Evolutionary conservation across 768 basidiomycete species (phyloP), one percentile per base, ranked within the genome.

Genomic region (Pisolithus orientalis): DNA sequence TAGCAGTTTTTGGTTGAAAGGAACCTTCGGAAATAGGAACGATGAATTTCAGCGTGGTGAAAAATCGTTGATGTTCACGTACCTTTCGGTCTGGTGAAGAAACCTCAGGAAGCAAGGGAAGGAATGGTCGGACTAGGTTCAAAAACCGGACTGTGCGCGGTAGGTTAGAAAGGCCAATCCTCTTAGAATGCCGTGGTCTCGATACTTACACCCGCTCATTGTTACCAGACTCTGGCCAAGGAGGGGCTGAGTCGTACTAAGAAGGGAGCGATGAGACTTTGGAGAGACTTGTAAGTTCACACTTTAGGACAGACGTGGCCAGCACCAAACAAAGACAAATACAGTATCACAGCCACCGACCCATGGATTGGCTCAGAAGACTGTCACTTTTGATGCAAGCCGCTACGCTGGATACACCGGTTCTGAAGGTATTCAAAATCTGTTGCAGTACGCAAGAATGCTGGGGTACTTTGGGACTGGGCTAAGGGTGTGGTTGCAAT

Each of bases 1-100:
- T 85, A 94, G 75, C 57, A 95, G 82, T 73, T 96, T 96, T 83
- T 94, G 92, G 76, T 95, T 94, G 81, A 98, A 97, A 28, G 93
- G 91, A 51, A 97, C 91, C 93, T 96, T 53, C 46, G 17, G 37
- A 44, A 28, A 14, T 32, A n/a, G 37, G 44, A 40, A 47, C 13
- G 34, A 59, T 59, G 11, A 55, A 49, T 4, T 6, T 8, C 28
- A 28, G 40, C 2, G 13, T 34, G 32, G 52, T 39, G 47, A 47
- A 47, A 42, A 45, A 46, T 8, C 29, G 38, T 37, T 17, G 4
- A 3, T 51, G 29, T 53, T 46, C 45, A 63, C 69, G 52, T 63
- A 93, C 94, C 78, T 96, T 97, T 70, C 93, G 88, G 76, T 97
- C 94, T 49, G 95, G 95, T 46, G 94, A 94, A 57, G 94, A 92